A percentile compares a stretch with the other conserved stretches of the same genome.
Conservation (phyloP, 2,329 filamentous ascomycete genomes). For the Tolypocladium album region DNA sequence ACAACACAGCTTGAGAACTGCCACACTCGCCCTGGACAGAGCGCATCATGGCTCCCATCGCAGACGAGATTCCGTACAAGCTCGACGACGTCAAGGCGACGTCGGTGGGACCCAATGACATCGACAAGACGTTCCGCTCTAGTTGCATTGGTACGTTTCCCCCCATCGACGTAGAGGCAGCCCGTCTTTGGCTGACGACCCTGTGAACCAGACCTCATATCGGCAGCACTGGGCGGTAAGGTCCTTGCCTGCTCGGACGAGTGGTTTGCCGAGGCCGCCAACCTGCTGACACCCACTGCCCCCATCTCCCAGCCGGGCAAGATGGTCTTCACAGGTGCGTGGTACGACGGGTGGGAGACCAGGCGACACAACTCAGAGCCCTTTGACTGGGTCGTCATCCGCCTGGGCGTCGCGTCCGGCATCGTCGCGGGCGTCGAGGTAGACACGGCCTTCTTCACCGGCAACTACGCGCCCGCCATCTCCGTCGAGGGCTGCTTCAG, state of each 20-base stretch:
- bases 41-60: conserved; percentile 22
- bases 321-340: conserved; percentile 59
- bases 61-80: conserved; percentile 41
- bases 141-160: conserved; percentile 45
- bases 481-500: conserved; percentile 68
- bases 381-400: conserved; percentile 58
- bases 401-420: conserved; percentile 59
- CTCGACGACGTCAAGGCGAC: conserved; percentile 43
- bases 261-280: conserved; percentile 57
- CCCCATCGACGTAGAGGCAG: conserved; percentile 1
- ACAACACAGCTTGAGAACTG: neutral
- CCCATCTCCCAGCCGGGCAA: conserved; percentile 54
- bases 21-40: neutral
- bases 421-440: conserved; percentile 65
- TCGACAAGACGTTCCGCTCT: conserved; percentile 51
- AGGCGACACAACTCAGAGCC: conserved; percentile 52
- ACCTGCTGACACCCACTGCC: conserved; percentile 52
- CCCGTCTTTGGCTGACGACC: neutral
- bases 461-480: conserved; percentile 72
- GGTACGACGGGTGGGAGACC: conserved; percentile 65
- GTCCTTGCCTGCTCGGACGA: conserved; percentile 56
- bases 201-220: conserved; percentile 42
- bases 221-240: conserved; percentile 49
- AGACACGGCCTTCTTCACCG: conserved; percentile 72
- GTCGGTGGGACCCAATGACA: conserved; percentile 38